Evolutionary conservation across 352 stramenopile species (phyloP), one percentile per base, ranked within the genome.

Genomic region (Phytophthora cajani): DNA sequence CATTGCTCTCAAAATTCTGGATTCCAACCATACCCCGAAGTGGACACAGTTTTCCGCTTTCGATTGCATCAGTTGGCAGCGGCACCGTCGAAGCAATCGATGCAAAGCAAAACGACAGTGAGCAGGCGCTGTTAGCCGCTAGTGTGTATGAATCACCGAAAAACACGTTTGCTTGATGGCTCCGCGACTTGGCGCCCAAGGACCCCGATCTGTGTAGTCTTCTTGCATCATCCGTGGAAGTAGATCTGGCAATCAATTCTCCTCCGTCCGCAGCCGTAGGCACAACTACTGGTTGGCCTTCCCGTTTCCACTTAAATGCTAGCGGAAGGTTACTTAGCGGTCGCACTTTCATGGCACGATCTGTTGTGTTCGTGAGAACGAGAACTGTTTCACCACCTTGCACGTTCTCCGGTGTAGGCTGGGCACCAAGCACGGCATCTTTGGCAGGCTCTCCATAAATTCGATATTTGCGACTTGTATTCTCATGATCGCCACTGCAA

Each of bases 251-350:
- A 50, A 75, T 75, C 14, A 82, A 40, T 12, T 63, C 56, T 42
- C 14, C 21, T 66, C 69, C 25, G 17, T 68, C 40, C 42, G 16
- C 60, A 42, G 44, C 55, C 38, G 42, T 69, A 49, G 33, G 25
- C 9, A 16, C n/a, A 53, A 23, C 27, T 49, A 9, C 56, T 52
- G 25, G 36, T 50, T 55, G 12, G 9, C 11, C 27, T 54, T 69
- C 53, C 2, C 19, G 21, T 33, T 67, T 80, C 87, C 87, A 95
- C 32, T 77, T 60, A 62, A 94, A 93, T 9, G 67, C 68, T 3
- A 95, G 54, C 11, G 86, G 88, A 11, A 95, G 71, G 1, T 77
- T 92, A 74, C 88, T 95, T 27, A 93, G 77, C 2, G 88, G 83
- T 23, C 88, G 83, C 46, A 95, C 64, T 30, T 89, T 66, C 58